Evolutionary conservation across 2,329 filamentous ascomycete species (phyloP), one percentile per base, ranked within the genome.

Genomic region (Periconia sp.): DNA sequence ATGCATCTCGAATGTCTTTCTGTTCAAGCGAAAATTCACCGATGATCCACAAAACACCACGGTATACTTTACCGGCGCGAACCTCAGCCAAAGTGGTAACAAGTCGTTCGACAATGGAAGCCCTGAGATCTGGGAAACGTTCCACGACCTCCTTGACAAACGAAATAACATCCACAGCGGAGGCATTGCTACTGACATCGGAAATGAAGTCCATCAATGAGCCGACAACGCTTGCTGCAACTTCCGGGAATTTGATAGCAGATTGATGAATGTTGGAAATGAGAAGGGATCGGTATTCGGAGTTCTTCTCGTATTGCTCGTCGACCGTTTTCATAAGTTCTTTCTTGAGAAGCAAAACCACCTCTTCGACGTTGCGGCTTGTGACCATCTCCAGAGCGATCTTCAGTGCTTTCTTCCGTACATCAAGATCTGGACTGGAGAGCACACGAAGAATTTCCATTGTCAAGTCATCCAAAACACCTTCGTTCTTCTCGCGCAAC

Each of bases 141-240:
- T 99, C 94, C 7, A 97, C 93, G 3, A 99, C 94, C 74, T 99
- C 94, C 77, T 99, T 99, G 59, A 99, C 92, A 70, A 99, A 99
- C 51, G 91, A 92, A 70, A 99, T 97, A 50, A 99, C 93, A 74
- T 99, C 94, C 30, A 99, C 91, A 1, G 94, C 94, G 1, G 93
- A 96, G 43, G 90, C 89, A 70, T 96, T 97, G 80, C 96, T 97
- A 81, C 96, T 97, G 74, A 97, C 97, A 74, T 99, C 94, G 48
- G 90, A 91, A 68, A 99, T 97, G 72, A 97, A 97, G 76, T 99
- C 94, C 94, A 99, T 99, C 50, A 99, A 83, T 43, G 97, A 84
- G 61, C 94, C 94, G 50, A 99, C 94, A 15, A 99, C 94, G 70
- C 91, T 97, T 44, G 93, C 90, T 23, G 94, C 94, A 58, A 99